phyloP scores from a whole-genome alignment of 176 grass and related monocot genomes.

The Musa schizocarpa region DNA sequence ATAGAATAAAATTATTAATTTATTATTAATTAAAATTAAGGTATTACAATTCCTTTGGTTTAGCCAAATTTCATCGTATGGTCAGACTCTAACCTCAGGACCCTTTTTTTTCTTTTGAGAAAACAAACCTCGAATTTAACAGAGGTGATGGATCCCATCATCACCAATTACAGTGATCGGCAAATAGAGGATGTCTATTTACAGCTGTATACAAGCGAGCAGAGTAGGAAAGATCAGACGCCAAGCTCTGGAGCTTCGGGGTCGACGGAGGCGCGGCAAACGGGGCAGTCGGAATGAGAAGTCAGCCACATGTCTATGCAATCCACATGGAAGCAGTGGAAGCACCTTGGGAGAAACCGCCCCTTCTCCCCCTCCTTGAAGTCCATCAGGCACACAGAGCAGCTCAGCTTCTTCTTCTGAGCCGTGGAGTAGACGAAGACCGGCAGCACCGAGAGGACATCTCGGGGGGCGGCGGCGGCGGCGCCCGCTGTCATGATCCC shows the following conservation, averaged over 20 bases:
- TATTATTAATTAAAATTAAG: no score
- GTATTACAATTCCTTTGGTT: no score
- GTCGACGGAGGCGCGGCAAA: slow-evolving; percentile 7
- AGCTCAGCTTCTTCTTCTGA: not conserved
- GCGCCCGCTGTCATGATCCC: not conserved
- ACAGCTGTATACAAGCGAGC: no score
- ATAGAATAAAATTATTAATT: no score
- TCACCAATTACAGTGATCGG: no score
- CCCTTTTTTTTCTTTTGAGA: no score
- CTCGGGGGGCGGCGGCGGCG: not conserved
- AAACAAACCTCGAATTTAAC: no score
- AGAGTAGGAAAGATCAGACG: not conserved
- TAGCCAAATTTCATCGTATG: no score
- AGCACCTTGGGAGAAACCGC: slow-evolving; percentile 12
- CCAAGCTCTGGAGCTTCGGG: not conserved
- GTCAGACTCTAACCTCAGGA: no score
- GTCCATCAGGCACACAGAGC: slow-evolving; percentile 8
- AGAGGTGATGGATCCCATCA: no score
- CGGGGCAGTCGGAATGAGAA: not conserved
- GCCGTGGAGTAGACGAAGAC: not conserved
- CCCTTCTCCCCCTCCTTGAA: slow-evolving; percentile 7
- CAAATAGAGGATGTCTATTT: no score
- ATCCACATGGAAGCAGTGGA: slow-evolving; percentile 12
- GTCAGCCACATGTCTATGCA: slow-evolving; percentile 9
- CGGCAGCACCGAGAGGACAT: not conserved